Percentiles rank a stretch among this genome's conserved stretches.
phyloP scores from a whole-genome alignment of 2,329 filamentous ascomycete genomes.

The Hypocrella siamensis region DNA sequence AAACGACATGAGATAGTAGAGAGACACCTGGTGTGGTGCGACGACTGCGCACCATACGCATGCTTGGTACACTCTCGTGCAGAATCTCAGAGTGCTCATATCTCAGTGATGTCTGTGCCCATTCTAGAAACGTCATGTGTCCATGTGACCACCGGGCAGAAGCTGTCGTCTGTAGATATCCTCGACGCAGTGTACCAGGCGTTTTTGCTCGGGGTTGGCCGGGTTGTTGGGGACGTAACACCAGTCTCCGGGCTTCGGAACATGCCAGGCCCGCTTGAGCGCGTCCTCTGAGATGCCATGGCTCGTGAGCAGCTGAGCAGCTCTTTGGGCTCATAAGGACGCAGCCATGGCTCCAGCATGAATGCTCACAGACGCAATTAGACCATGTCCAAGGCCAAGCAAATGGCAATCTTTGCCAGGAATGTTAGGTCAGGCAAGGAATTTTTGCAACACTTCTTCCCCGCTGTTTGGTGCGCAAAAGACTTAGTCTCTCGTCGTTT shows the following conservation, averaged over 20 bases:
- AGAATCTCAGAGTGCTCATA: not conserved
- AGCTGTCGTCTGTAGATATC: not conserved
- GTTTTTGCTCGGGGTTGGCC: not conserved
- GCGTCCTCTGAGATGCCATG: not conserved
- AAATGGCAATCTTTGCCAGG: not conserved
- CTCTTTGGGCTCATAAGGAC: not conserved
- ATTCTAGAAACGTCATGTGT: not conserved
- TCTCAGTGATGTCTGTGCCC: not conserved
- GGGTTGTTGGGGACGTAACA: not conserved
- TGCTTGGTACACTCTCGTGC: not conserved
- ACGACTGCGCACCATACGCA: not conserved
- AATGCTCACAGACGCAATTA: not conserved
- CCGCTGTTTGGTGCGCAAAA: too few species aligned
- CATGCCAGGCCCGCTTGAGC: not conserved
- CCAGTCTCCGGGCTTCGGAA: not conserved
- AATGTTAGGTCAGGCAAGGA: not conserved
- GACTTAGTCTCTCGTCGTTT: too few species aligned
- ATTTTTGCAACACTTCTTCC: not conserved
- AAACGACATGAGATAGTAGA: not conserved
- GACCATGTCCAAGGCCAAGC: not conserved
- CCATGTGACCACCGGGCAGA: not conserved
- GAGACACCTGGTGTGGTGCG: not conserved
- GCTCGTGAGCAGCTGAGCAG: not conserved
- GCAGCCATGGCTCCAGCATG: not conserved
- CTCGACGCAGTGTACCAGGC: not conserved